phyloP scores from a whole-genome alignment of 2,329 filamentous ascomycete genomes.

The Colletotrichum shisoi region DNA sequence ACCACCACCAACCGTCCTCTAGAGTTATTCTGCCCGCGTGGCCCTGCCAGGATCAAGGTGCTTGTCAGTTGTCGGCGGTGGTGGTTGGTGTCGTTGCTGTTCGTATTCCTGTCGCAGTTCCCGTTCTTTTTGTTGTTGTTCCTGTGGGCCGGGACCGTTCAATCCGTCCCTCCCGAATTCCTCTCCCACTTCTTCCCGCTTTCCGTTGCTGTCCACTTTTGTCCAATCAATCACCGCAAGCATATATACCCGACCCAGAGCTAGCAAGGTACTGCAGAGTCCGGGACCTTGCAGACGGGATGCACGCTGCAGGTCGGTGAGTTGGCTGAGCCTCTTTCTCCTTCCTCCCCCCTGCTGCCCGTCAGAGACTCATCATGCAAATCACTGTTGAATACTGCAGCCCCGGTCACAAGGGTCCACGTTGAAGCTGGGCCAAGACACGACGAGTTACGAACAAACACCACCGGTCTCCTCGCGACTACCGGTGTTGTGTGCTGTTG shows the following conservation, averaged over 20 bases:
- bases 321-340: not conserved
- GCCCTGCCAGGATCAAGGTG: constrained; percentile 23
- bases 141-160: not conserved
- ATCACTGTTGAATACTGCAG: not conserved
- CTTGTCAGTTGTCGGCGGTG: constrained; percentile 26
- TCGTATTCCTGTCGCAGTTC: not conserved
- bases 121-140: not conserved
- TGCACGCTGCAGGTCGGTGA: constrained; percentile 5
- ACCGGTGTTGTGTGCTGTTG: not conserved
- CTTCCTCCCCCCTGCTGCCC: not conserved
- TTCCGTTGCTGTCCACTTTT: not conserved
- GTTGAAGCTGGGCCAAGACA: constrained; percentile 10
- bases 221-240: constrained; percentile 13
- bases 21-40: constrained; percentile 32
- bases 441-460: constrained; percentile 6
- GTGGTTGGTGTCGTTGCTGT: not conserved
- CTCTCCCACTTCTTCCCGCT: constrained; percentile 1
- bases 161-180: constrained; percentile 15
- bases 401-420: not conserved
- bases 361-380: not conserved
- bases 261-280: not conserved
- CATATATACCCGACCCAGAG: not conserved
- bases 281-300: constrained; percentile 11
- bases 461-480: not conserved
- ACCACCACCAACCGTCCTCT: not conserved